Base-by-base conservation (phyloP, 495 filamentous ascomycete species). In the Talaromyces ruber region DNA sequence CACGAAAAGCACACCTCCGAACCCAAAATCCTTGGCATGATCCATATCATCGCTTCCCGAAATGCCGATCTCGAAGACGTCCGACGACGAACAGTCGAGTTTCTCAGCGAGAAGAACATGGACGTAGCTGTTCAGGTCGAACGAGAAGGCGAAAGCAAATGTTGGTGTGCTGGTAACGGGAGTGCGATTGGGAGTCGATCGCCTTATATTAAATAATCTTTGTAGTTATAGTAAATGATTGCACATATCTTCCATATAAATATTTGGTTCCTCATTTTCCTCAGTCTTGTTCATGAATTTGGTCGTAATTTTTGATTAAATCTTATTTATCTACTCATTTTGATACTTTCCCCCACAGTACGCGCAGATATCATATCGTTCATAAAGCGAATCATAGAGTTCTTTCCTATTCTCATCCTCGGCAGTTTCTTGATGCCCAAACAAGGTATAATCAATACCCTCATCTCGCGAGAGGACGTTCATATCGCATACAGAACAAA, bases 101-200 rank as follows among this genome's bases (percentile, higher is more conserved):
- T 77, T 64, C 74, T 95, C 52, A 68, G 72, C 5, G 81, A 83
- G 54, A 82, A 85, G 57, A 76, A 82, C 28, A 84, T 93, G 68
- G 85, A 92, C 66, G 83, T 88, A 54, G 84, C 91, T 57, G 81
- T 92, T 29, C 89, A 93, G 68, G 82, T 86, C 9, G 91, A 95
- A 71, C 79, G 86, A 43, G 88, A 91, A 67, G 88, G 88, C 0
- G 88, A 91, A 55, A 78, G 79, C 6, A 84, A 82, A 37, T 95
- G 91, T 68, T 96, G 91, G 91, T 96, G 91, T 72, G 83, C 82
- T 21, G 77, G 74, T 14, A 62, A 62, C 18, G 61, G 61, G 28
- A 63, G 28, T 34, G 18, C 29, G 54, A 57, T 21, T 24, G 39
- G 53, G n/a, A 60, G n/a, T 50, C 39, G 59, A 26, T 50, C 43